Conservation (phyloP, 106 monocot genomes). For the Hemerocallis citrina region DNA sequence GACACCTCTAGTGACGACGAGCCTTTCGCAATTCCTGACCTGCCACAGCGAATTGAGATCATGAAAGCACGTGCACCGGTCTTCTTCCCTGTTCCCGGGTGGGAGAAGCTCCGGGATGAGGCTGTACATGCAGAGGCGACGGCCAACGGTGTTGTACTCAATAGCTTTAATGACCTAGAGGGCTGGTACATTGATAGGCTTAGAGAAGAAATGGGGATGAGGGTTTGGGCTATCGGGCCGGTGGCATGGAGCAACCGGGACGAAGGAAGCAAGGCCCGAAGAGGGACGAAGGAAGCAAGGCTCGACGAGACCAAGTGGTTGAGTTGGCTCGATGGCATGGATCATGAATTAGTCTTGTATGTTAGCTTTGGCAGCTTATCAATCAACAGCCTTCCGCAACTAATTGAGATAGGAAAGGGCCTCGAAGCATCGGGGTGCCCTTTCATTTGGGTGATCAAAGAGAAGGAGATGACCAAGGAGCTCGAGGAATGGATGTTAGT, state of each 20-base stretch:
- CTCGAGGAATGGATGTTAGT: too few relatives aligned
- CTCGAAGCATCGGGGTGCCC: slow-evolving; percentile 31
- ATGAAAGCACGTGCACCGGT: too few relatives aligned
- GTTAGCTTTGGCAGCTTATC: slow-evolving; percentile 44
- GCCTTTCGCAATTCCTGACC: too few relatives aligned
- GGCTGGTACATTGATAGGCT: slow-evolving; percentile 14
- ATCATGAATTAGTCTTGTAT: slow-evolving; percentile 29
- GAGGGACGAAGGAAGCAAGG: slow-evolving; percentile 23
- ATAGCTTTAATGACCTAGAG: slow-evolving; percentile 39
- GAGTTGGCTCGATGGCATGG: slow-evolving; percentile 31
- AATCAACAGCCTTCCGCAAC: neutral
- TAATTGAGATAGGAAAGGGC: slow-evolving; percentile 15
- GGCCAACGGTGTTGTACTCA: slow-evolving; percentile 34
- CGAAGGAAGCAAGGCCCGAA: neutral
- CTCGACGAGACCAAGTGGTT: slow-evolving; percentile 3
- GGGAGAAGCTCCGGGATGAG: too few relatives aligned
- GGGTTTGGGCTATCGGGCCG: slow-evolving; percentile 46
- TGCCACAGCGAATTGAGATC: too few relatives aligned
- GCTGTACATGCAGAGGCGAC: slow-evolving; percentile 4
- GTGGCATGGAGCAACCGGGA: slow-evolving; percentile 23
- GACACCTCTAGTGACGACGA: too few relatives aligned
- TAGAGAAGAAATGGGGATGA: slow-evolving; percentile 19
- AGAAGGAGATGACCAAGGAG: slow-evolving; percentile 9
- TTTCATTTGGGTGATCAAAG: slow-evolving; percentile 27
- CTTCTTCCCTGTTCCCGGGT: too few relatives aligned